phyloP scores from a whole-genome alignment of 2,329 filamentous ascomycete genomes.

The Botryotinia calthae region DNA sequence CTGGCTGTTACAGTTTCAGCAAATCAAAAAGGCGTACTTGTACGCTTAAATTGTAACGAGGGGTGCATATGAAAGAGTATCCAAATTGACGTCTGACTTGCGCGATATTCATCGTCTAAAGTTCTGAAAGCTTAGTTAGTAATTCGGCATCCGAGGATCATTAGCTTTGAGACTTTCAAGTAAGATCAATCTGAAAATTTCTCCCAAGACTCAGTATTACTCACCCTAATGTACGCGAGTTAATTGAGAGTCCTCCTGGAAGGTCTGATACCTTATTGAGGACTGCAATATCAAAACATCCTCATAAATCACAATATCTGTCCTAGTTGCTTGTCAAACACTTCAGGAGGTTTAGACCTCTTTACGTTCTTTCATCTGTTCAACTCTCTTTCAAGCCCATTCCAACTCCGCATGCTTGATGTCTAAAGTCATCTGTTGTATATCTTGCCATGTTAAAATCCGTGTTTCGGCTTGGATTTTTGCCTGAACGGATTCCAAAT shows the following conservation, averaged over 20 bases:
- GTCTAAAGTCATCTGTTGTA: background rate
- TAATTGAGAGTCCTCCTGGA: too few species aligned
- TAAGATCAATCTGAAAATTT: background rate
- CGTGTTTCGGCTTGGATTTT: background rate
- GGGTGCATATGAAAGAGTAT: background rate
- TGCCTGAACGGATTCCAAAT: background rate
- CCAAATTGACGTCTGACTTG: background rate
- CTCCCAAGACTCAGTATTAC: background rate
- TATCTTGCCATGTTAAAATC: background rate
- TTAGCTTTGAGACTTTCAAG: background rate
- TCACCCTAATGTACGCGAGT: background rate
- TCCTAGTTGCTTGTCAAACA: background rate
- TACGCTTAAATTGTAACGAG: background rate
- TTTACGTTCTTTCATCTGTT: background rate
- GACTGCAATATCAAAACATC: background rate
- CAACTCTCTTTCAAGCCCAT: background rate
- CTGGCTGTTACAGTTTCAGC: background rate
- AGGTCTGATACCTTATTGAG: background rate
- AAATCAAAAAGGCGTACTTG: background rate
- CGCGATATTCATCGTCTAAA: background rate
- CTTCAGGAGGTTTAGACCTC: background rate
- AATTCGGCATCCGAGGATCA: too few species aligned
- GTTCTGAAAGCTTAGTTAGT: background rate
- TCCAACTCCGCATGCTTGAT: background rate
- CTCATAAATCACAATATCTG: background rate